Conservation (phyloP, 495 filamentous ascomycete genomes). For the Annulohypoxylon stygium region DNA sequence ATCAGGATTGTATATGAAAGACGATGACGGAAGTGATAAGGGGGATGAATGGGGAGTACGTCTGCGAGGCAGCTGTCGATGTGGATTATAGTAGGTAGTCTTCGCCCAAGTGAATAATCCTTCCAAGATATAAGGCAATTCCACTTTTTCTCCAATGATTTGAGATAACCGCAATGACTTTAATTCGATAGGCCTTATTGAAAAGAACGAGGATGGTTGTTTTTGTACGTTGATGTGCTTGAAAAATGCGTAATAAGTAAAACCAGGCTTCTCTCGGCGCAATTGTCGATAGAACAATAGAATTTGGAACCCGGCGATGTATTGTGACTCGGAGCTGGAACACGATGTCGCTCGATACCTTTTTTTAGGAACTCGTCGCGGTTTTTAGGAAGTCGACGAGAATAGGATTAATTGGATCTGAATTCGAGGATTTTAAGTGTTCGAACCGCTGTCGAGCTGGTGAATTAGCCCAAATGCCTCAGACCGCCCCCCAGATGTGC, state of each 20-base stretch:
- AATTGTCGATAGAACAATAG: constrained; percentile 35
- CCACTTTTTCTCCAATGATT: constrained; percentile 40
- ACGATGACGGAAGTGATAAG: constrained; percentile 30
- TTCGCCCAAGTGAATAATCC: constrained; percentile 44
- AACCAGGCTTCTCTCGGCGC: constrained; percentile 34
- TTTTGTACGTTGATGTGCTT: constrained; percentile 35
- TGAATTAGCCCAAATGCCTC: constrained; percentile 52
- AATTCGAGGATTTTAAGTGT: constrained; percentile 31
- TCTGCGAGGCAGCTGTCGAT: constrained; percentile 15
- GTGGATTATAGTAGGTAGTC: constrained; percentile 4
- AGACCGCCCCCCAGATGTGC: constrained; percentile 36
- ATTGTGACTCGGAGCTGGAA: constrained; percentile 22
- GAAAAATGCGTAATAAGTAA: constrained; percentile 52
- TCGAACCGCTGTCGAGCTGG: constrained; percentile 46
- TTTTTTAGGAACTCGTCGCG: constrained; percentile 19
- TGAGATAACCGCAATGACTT: constrained; percentile 46
- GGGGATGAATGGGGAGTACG: constrained; percentile 29
- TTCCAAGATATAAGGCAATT: constrained; percentile 38
- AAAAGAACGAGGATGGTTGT: constrained; percentile 32
- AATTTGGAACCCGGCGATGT: constrained; percentile 12
- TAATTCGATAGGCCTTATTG: constrained; percentile 47
- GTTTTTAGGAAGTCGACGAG: constrained; percentile 33
- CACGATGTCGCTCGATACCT: constrained; percentile 33
- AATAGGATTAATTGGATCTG: constrained; percentile 39
- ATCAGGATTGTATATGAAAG: constrained; percentile 10